Evolutionary conservation across 768 basidiomycete genomes (phyloP).

Genomic region (Pleurotus cornucopiae): DNA sequence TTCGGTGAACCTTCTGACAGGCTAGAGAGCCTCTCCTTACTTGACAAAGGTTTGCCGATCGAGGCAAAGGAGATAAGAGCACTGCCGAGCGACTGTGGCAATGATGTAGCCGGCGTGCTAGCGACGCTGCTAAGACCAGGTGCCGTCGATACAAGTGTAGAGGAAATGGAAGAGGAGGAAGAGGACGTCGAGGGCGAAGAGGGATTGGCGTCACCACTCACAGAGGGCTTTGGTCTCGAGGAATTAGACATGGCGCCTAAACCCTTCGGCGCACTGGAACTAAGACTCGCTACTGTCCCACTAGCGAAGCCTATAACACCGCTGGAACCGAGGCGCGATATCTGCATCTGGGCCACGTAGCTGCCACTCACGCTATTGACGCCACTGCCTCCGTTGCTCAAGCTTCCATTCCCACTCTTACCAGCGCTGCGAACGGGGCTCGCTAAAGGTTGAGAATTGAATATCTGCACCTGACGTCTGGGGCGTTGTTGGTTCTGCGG

Average conservation of each 20-base stretch:
- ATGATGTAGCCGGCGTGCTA: slow-evolving; percentile 12
- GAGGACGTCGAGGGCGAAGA: slow-evolving; percentile 35
- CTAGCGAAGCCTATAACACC: slow-evolving; percentile 20
- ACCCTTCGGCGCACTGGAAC: slow-evolving; percentile 37
- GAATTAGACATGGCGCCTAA: slow-evolving; percentile 33
- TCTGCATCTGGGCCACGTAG: slow-evolving; percentile 37
- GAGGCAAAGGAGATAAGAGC: slow-evolving; percentile 36
- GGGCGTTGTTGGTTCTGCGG: slow-evolving; percentile 47
- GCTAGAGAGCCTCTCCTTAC: slow-evolving; percentile 10
- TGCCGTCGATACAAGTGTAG: slow-evolving; percentile 20
- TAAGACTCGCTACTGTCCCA: slow-evolving; percentile 28
- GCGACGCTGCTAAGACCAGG: slow-evolving; percentile 4
- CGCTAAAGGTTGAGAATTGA: slow-evolving; percentile 74
- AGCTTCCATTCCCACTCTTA: slow-evolving; percentile 13
- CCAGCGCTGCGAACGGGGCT: slow-evolving; percentile 41
- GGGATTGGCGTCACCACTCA: slow-evolving; percentile 9
- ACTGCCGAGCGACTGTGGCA: slow-evolving; percentile 30
- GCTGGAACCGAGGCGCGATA: slow-evolving; percentile 26
- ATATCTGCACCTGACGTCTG: slow-evolving; percentile 73
- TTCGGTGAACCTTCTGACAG: background rate
- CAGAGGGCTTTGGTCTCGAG: background rate
- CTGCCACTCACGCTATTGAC: slow-evolving; percentile 36
- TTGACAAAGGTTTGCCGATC: slow-evolving; percentile 17
- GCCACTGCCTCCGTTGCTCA: slow-evolving; percentile 27
- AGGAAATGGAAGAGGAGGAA: slow-evolving; percentile 50